Base-by-base conservation (phyloP, 495 filamentous ascomycete species). In the Aspergillus nidulans region DNA sequence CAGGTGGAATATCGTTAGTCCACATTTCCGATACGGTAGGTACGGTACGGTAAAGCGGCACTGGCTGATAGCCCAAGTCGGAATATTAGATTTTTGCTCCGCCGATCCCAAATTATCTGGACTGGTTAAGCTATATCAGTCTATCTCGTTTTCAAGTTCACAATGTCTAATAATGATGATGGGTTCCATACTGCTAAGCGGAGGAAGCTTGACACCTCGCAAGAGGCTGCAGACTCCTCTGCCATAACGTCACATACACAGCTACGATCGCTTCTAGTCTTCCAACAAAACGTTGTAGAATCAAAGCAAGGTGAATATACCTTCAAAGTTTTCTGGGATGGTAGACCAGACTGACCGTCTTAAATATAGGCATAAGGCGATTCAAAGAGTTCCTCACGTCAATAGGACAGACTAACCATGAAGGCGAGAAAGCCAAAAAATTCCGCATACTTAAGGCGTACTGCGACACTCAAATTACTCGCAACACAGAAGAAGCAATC, bases 301-400 rank as follows among this genome's bases (percentile, higher is more conserved):
- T 72, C 81, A 57, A 84, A 83, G 62, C 83, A 87, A 76, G 85
- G 88, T 90, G 70, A 56, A 78, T 66, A 32, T 40, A 21, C 26
- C 16, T 21, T 4, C 30, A 20, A 50, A 21, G n/a, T n/a, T n/a
- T n/a, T n/a, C 28, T 18, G 12, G 21, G 28, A 8, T 16, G 9
- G 46, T 47, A n/a, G 13, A 9, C 28, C 21, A 4, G 7, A 10
- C 21, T 32, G 28, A 18, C 21, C 46, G 6, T 38, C 19, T 43
- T 4, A 9, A n/a, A 41, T 49, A 9, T 43, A 94, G 90, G 83
- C 16, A 77, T 95, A 1, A 80, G 83, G 53, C 85, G 80, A 23
- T 88, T 96, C 70, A 94, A 92, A 63, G 71, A 77, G 15, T 88
- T 92, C 51, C 78, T 96, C 19, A 77, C 85, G 43, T 77, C 77